These are phyloP conservation scores for Clarkia xantiana DNA, from an alignment of 345 rosid genomes.

Conservation along the genomic window DNA sequence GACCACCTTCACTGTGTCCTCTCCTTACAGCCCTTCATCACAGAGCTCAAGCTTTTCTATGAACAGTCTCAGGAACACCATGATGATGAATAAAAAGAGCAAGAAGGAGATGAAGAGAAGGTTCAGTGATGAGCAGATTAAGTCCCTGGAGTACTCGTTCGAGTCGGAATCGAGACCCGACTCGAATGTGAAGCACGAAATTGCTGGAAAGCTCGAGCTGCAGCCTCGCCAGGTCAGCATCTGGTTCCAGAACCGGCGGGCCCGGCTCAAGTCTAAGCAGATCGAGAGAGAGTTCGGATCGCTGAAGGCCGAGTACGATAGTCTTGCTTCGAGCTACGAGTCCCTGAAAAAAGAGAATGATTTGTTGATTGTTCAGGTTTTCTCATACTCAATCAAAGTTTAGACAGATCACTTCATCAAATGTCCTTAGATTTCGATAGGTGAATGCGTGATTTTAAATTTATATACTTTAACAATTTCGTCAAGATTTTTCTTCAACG, in stretches of 20 bases:
- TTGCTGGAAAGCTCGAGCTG: constrained; percentile 49
- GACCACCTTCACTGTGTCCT: too few species aligned
- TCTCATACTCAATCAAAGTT: too few species aligned
- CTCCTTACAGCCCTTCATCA: too few species aligned
- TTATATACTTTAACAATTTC: too few species aligned
- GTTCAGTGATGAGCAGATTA: constrained; percentile 52
- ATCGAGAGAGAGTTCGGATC: constrained; percentile 38
- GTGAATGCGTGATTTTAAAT: too few species aligned
- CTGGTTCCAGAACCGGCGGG: constrained; percentile 73
- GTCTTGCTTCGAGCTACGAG: constrained; percentile 34
- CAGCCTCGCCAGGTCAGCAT: constrained; percentile 72
- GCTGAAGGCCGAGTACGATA: constrained; percentile 30
- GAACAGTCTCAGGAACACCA: neutral
- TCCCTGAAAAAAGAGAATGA: constrained; percentile 32
- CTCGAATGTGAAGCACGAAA: constrained; percentile 39
- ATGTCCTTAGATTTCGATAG: too few species aligned
- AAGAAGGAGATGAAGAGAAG: constrained; percentile 46
- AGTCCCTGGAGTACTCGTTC: constrained; percentile 43
- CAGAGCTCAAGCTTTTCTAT: too few species aligned
- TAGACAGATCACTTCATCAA: too few species aligned
- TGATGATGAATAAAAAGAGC: constrained; percentile 18
- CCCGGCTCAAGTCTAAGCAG: constrained; percentile 59
- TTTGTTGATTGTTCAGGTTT: too few species aligned
- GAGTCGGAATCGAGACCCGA: constrained; percentile 53
- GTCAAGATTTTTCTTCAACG: too few species aligned